These are phyloP conservation scores for Pichia scutulata DNA, from an alignment of 805 yeast genomes.

Conservation along the genomic window DNA sequence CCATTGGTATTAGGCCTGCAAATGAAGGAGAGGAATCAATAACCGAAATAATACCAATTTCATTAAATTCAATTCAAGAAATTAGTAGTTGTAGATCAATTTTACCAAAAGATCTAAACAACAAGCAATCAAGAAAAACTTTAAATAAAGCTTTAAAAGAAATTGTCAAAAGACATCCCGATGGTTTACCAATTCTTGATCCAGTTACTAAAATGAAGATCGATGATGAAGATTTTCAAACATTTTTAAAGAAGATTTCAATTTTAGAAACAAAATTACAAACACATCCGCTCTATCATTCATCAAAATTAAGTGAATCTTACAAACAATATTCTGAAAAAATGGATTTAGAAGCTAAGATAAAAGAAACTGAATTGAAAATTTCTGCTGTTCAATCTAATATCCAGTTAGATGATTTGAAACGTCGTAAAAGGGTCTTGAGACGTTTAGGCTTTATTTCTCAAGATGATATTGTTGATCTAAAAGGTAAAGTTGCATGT, in stretches of 20 bases:
- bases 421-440: slow-evolving; percentile 85
- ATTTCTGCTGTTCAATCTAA: slow-evolving; percentile 83
- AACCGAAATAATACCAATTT: slow-evolving; percentile 77
- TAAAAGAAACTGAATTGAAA: slow-evolving; percentile 52
- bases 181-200: slow-evolving; percentile 85
- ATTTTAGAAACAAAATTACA: slow-evolving; percentile 70
- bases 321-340: slow-evolving; percentile 62
- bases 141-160: slow-evolving; percentile 69
- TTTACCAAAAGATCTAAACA: slow-evolving; percentile 69
- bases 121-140: slow-evolving; percentile 48
- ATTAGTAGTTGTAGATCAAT: slow-evolving; percentile 76
- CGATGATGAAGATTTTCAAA: slow-evolving; percentile 56
- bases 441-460: slow-evolving; percentile 88
- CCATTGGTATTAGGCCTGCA: slow-evolving; percentile 87
- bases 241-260: slow-evolving; percentile 67
- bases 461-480: slow-evolving; percentile 80
- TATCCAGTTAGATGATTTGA: slow-evolving; percentile 88
- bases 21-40: slow-evolving; percentile 60
- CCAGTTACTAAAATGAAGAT: slow-evolving; percentile 92
- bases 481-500: slow-evolving; percentile 89
- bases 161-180: slow-evolving; percentile 76
- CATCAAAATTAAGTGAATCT: slow-evolving; percentile 51
- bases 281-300: slow-evolving; percentile 59
- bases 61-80: slow-evolving; percentile 64
- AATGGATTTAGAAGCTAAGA: slow-evolving; percentile 50